phyloP scores from a whole-genome alignment of 495 filamentous ascomycete species.

The Pyrenula massariospora region DNA sequence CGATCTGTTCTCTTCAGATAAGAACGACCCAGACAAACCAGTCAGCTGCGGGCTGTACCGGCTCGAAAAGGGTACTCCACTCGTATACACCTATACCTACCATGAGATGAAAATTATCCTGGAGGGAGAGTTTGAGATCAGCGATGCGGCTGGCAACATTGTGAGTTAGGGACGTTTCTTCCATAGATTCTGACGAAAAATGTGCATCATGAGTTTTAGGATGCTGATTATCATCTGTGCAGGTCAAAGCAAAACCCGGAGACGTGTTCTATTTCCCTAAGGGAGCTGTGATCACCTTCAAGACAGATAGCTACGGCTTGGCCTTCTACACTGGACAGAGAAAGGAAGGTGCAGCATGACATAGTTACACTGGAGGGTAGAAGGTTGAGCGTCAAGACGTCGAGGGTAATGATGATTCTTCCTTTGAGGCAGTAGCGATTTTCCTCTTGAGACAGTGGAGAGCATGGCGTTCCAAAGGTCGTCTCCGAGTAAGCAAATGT shows the following conservation, averaged over 20 bases:
- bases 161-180: background rate
- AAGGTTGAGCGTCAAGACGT: background rate
- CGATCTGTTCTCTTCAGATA: conserved; percentile 49
- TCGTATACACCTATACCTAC: conserved; percentile 66
- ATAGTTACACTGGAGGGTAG: background rate
- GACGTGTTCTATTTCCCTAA: conserved; percentile 74
- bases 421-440: background rate
- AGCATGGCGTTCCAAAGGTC: no score
- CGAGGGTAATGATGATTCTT: background rate
- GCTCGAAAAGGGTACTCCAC: conserved; percentile 59
- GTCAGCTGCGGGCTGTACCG: conserved; percentile 64
- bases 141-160: conserved; percentile 53
- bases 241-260: conserved; percentile 52
- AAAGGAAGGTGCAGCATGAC: conserved; percentile 24
- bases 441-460: background rate
- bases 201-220: no score
- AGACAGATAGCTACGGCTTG: conserved; percentile 55
- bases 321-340: conserved; percentile 50
- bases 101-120: conserved; percentile 76
- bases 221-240: conserved; percentile 7
- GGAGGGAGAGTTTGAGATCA: conserved; percentile 64
- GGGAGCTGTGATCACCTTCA: conserved; percentile 67
- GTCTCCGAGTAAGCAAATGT: no score
- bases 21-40: conserved; percentile 46
- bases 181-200: conserved; percentile 7